These are phyloP conservation scores for Penicillium sp. DNA, from an alignment of 2,329 filamentous ascomycete genomes.

Conservation along the genomic window DNA sequence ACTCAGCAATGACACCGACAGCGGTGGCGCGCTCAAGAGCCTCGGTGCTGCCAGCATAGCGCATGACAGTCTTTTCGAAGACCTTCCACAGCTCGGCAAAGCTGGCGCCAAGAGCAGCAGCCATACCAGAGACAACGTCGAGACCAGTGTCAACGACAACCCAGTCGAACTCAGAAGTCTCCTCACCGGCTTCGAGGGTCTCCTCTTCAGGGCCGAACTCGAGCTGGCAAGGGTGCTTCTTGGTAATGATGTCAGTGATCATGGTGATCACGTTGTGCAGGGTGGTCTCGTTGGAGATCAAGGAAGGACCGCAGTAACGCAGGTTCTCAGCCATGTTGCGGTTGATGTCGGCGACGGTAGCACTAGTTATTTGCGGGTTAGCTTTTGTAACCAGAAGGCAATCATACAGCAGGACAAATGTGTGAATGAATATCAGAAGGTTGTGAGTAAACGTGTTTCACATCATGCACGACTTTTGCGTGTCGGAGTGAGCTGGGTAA, in stretches of 20 bases:
- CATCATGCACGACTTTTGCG: slow-evolving; percentile 73
- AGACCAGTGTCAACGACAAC: slow-evolving; percentile 88
- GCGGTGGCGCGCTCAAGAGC: slow-evolving; percentile 79
- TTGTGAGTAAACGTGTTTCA: no score
- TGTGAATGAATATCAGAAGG: no score
- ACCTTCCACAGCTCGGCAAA: slow-evolving; percentile 91
- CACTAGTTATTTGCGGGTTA: slow-evolving; percentile 48
- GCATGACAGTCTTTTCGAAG: slow-evolving; percentile 84
- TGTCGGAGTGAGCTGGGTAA: slow-evolving; percentile 99
- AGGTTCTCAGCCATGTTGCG: slow-evolving; percentile 82
- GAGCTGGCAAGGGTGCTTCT: slow-evolving; percentile 84
- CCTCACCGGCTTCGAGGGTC: slow-evolving; percentile 59
- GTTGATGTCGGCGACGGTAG: slow-evolving; percentile 89
- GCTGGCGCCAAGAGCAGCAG: slow-evolving; percentile 67
- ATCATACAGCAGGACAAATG: no score
- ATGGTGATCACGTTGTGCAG: slow-evolving; percentile 69
- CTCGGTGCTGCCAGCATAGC: slow-evolving; percentile 78
- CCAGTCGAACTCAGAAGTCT: slow-evolving; percentile 95
- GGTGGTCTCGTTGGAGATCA: slow-evolving; percentile 64
- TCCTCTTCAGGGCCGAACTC: slow-evolving; percentile 77
- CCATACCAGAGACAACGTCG: slow-evolving; percentile 77
- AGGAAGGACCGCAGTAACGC: slow-evolving; percentile 78
- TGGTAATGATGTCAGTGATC: slow-evolving; percentile 70
- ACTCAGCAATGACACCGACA: slow-evolving; percentile 85
- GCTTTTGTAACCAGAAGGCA: slow-evolving; percentile 11